Evolutionary conservation across 805 yeast genomes (phyloP).

Genomic region (Lachancea meyersii): DNA sequence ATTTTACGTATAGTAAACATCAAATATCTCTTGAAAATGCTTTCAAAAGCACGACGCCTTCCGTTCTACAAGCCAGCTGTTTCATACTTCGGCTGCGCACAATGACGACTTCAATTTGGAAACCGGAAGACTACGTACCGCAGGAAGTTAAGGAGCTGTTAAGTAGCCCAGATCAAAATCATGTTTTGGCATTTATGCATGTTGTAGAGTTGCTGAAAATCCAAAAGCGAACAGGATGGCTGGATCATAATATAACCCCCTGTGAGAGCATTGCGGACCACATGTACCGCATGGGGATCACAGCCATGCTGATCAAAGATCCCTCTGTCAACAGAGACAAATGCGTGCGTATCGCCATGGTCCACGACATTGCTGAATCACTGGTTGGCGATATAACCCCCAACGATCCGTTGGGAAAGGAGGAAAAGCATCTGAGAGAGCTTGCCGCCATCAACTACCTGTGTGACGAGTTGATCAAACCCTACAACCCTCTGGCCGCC

Average conservation of each 20-base stretch:
- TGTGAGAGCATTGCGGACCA: slow-evolving; percentile 81
- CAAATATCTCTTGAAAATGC: background rate
- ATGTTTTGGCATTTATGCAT: slow-evolving; percentile 54
- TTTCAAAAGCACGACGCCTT: background rate
- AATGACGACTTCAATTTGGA: slow-evolving; percentile 35
- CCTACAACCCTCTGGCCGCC: slow-evolving; percentile 61
- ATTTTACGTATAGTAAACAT: background rate
- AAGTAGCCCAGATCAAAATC: slow-evolving; percentile 33
- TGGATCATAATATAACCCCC: slow-evolving; percentile 47
- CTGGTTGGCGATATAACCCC: slow-evolving; percentile 95
- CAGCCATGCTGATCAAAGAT: slow-evolving; percentile 59
- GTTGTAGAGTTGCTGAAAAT: slow-evolving; percentile 66
- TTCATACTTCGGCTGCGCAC: background rate
- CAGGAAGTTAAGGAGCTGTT: slow-evolving; percentile 32
- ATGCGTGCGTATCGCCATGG: slow-evolving; percentile 79
- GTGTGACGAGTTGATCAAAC: slow-evolving; percentile 47
- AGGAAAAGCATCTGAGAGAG: slow-evolving; percentile 82
- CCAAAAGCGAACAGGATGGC: slow-evolving; percentile 91
- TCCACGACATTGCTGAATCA: slow-evolving; percentile 92
- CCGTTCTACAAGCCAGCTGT: background rate
- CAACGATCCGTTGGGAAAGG: slow-evolving; percentile 60
- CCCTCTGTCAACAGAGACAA: slow-evolving; percentile 51
- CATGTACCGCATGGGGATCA: slow-evolving; percentile 89
- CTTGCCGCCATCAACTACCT: slow-evolving; percentile 63
- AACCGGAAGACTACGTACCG: slow-evolving; percentile 41